Evolutionary conservation across 1,139 yeast species (phyloP).

Genomic region (Zygoascus hellenicus): DNA sequence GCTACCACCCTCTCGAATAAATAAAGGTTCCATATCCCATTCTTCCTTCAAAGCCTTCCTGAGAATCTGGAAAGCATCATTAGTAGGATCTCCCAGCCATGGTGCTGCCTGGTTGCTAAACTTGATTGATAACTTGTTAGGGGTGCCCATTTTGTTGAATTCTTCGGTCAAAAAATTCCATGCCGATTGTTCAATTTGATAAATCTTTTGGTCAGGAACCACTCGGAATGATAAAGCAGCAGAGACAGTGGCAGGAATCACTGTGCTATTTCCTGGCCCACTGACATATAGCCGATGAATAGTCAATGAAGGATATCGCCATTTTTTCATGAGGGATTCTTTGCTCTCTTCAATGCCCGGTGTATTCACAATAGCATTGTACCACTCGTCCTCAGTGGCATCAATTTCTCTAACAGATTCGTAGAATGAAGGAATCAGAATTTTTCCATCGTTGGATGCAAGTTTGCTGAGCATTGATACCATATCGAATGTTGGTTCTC

Average conservation of each 20-base stretch:
- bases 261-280: constrained; percentile 86
- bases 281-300: constrained; percentile 82
- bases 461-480: constrained; percentile 63
- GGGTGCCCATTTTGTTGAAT: constrained; percentile 48
- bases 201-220: constrained; percentile 80
- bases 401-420: constrained; percentile 55
- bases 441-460: constrained; percentile 48
- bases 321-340: constrained; percentile 64
- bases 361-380: constrained; percentile 53
- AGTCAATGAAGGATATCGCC: constrained; percentile 89
- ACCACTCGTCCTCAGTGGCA: constrained; percentile 51
- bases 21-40: constrained; percentile 72
- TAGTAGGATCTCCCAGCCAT: constrained; percentile 86
- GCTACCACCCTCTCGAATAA: constrained; percentile 93
- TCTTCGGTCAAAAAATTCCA: constrained; percentile 41
- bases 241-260: constrained; percentile 75
- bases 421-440: constrained; percentile 65
- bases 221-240: constrained; percentile 78
- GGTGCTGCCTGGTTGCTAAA: constrained; percentile 88
- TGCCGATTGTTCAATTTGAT: constrained; percentile 49
- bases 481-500: constrained; percentile 87
- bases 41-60: constrained; percentile 52
- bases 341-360: constrained; percentile 38
- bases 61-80: constrained; percentile 63
- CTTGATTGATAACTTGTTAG: constrained; percentile 53